Evolutionary conservation across 2,329 filamentous ascomycete species (phyloP).

Genomic region (Neonectria magnoliae): DNA sequence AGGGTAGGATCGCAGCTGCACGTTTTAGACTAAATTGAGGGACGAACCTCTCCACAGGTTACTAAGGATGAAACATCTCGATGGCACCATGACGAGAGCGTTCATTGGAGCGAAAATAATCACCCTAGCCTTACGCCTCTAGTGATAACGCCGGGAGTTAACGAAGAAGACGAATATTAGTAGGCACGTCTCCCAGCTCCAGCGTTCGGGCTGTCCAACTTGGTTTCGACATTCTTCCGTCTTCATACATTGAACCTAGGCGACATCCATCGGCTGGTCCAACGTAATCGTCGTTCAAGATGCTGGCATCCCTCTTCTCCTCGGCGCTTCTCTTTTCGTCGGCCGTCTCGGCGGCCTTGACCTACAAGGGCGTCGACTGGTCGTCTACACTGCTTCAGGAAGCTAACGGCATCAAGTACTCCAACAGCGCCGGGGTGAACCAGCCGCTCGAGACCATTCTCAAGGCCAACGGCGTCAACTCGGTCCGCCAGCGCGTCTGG

Average conservation of each 20-base stretch:
- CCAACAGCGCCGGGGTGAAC: constrained; percentile 59
- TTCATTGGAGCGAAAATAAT: constrained; percentile 22
- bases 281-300: constrained; percentile 17
- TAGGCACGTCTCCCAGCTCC: not conserved
- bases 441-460: constrained; percentile 72
- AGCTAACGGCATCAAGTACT: constrained; percentile 68
- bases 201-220: not conserved
- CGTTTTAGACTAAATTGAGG: constrained; percentile 1
- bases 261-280: not conserved
- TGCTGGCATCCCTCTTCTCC: constrained; percentile 24
- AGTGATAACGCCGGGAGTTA: not conserved
- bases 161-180: not conserved
- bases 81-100: not conserved
- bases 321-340: constrained; percentile 29
- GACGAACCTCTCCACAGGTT: not conserved
- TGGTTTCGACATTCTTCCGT: not conserved
- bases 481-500: constrained; percentile 77
- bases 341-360: constrained; percentile 57
- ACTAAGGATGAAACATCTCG: not conserved
- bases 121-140: not conserved
- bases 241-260: not conserved
- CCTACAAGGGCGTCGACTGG: constrained; percentile 76
- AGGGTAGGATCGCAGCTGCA: not conserved
- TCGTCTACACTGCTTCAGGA: constrained; percentile 74
- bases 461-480: constrained; percentile 71